These are phyloP conservation scores for Cymbopogon flexuosus DNA, from an alignment of 202 grass and related monocot genomes.

Conservation along the genomic window DNA sequence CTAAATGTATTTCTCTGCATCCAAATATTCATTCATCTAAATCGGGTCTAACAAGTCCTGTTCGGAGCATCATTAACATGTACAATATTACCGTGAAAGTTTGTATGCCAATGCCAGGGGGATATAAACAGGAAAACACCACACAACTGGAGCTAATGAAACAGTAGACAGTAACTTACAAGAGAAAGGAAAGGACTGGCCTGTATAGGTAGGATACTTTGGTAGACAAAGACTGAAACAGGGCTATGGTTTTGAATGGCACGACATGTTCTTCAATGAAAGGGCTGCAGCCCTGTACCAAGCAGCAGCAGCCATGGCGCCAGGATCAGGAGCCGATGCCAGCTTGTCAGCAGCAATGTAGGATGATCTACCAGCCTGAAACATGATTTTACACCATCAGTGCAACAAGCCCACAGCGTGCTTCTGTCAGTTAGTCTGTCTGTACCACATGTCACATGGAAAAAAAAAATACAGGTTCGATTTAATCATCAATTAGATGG, in stretches of 20 bases:
- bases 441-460: neutral
- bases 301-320: conserved; percentile 50
- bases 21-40: neutral
- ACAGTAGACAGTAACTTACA: neutral
- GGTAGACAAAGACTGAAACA: neutral
- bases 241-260: conserved; percentile 12
- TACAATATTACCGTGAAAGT: neutral
- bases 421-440: neutral
- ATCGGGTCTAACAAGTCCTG: neutral
- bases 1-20: neutral
- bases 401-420: neutral
- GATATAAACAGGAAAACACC: neutral
- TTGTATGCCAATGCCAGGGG: neutral
- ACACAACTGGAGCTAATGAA: neutral
- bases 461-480: neutral
- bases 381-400: neutral
- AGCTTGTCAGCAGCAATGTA: conserved; percentile 45
- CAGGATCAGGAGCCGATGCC: conserved; percentile 51
- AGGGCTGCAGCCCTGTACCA: conserved; percentile 48
- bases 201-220: neutral
- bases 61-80: neutral
- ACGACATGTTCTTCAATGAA: conserved; percentile 27
- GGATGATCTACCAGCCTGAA: conserved; percentile 42
- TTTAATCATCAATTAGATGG: conserved; percentile 2
- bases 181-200: neutral